These are phyloP conservation scores for Leccinum incarnatum DNA, from an alignment of 768 basidiomycete genomes.

Conservation along the genomic window DNA sequence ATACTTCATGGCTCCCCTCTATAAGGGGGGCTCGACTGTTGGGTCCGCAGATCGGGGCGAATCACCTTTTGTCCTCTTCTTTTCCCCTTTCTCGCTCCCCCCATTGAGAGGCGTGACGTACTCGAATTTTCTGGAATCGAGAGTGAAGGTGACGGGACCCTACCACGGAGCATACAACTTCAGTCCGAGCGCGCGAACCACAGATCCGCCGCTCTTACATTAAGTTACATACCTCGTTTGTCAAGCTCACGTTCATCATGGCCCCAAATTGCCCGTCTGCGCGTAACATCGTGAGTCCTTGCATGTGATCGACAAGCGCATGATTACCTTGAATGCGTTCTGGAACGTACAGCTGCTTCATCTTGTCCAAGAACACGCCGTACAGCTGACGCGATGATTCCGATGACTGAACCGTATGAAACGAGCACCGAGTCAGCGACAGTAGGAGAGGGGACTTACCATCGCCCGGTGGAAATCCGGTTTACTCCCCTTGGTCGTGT, in stretches of 20 bases:
- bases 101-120: slow-evolving; percentile 40
- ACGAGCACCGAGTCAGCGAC: not conserved
- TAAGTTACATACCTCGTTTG: slow-evolving; percentile 77
- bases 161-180: slow-evolving; percentile 26
- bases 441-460: slow-evolving; percentile 45
- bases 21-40: not conserved
- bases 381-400: slow-evolving; percentile 71
- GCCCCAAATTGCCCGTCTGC: slow-evolving; percentile 92
- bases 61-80: slow-evolving; percentile 8
- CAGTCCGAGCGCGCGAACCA: not conserved
- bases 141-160: slow-evolving; percentile 84
- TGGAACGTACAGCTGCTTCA: slow-evolving; percentile 63
- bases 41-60: slow-evolving; percentile 5
- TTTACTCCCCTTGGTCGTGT: slow-evolving; percentile 84
- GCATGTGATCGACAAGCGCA: not conserved
- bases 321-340: slow-evolving; percentile 74
- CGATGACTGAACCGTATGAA: slow-evolving; percentile 38
- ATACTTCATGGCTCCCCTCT: slow-evolving; percentile 6
- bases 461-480: slow-evolving; percentile 93
- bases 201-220: not conserved
- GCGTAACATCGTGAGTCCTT: not conserved
- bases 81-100: slow-evolving; percentile 8
- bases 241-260: slow-evolving; percentile 90
- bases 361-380: slow-evolving; percentile 62
- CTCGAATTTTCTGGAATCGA: slow-evolving; percentile 80